A percentile compares a stretch with the other conserved stretches of the same genome.
phyloP scores from a whole-genome alignment of 2,329 filamentous ascomycete species.

The Colletotrichum liaoningense region DNA sequence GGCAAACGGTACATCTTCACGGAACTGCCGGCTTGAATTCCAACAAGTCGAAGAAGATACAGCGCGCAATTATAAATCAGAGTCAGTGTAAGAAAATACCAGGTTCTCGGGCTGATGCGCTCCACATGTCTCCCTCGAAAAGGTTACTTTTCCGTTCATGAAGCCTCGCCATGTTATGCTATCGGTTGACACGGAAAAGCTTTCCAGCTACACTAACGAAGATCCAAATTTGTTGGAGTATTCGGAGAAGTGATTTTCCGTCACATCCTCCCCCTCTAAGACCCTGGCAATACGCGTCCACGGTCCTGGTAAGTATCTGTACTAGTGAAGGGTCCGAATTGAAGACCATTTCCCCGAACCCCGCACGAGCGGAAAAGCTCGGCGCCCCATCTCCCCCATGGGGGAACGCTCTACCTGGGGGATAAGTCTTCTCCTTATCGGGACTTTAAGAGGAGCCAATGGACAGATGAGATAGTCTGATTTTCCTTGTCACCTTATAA shows the following conservation, averaged over 20 bases:
- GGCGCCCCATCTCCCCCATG: slow-evolving; percentile 32
- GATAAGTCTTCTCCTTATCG: slow-evolving; percentile 18
- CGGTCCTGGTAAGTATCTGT: neutral
- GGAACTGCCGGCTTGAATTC: slow-evolving; percentile 16
- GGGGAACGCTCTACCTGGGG: slow-evolving; percentile 16
- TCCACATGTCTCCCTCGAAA: slow-evolving; percentile 3
- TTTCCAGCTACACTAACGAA: neutral
- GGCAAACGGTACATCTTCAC: slow-evolving; percentile 8
- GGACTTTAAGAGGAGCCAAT: slow-evolving; percentile 18
- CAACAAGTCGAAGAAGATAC: neutral
- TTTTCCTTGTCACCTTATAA: slow-evolving; percentile 9
- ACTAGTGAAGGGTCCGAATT: slow-evolving; percentile 27
- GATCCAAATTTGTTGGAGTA: neutral
- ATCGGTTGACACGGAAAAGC: neutral
- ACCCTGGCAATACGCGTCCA: neutral
- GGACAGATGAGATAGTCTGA: neutral
- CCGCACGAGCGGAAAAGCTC: slow-evolving; percentile 33
- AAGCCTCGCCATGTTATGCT: neutral
- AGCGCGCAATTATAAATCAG: slow-evolving; percentile 26
- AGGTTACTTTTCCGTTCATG: slow-evolving; percentile 18
- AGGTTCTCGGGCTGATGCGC: neutral
- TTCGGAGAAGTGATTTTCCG: slow-evolving; percentile 17
- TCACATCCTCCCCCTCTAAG: slow-evolving; percentile 1
- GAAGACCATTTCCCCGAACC: slow-evolving; percentile 13
- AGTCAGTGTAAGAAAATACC: neutral